Base-by-base conservation (phyloP, 768 basidiomycete species). In the Melanogaster broomeanus region DNA sequence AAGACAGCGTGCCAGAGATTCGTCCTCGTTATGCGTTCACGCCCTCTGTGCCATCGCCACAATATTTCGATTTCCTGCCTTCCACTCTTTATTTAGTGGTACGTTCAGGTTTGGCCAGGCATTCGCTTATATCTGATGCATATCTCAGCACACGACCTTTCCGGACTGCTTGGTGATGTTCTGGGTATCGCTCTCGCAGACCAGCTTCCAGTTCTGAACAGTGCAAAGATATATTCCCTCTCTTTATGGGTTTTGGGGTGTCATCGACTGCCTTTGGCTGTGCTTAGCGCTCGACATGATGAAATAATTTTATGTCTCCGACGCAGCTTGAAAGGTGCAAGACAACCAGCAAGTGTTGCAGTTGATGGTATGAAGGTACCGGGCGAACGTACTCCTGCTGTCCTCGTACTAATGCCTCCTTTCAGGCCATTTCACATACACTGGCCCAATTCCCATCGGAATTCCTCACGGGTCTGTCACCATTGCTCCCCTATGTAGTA, bases 41-140 rank as follows among this genome's bases (percentile, higher is more conserved):
- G 79, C 83, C 4, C 68, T 88, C 25, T 74, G 76, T 53, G 63
- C 80, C 42, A 55, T 81, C 35, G 76, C 81, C 5, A 73, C 74
- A 45, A 69, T 87, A 48, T 75, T 85, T 57, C 69, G 68, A n/a
- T 76, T 79, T 52, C 71, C 71, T 16, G 57, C 67, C 18, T 56
- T 87, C 51, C 70, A 74, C 66, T 59, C 67, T 12, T 60, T 74
- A 41, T 82, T 87, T 58, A 51, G 76, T 13, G 65, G 86, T 88
- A 58, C 35, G 81, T 72, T 19, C 44, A 13, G 19, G 19, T 21
- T 5, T 18, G 18, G 21, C 27, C 21, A 10, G 21, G 30, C 37
- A 15, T 16, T 42, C 28, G 18, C 35, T 24, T 39, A 27, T 54
- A 38, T 58, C 33, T 40, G 22, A 49, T 42, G 56, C 39, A 22